Base-by-base conservation (phyloP, 768 basidiomycete genomes). In the Tylopilus plumbeoviolaceoides region DNA sequence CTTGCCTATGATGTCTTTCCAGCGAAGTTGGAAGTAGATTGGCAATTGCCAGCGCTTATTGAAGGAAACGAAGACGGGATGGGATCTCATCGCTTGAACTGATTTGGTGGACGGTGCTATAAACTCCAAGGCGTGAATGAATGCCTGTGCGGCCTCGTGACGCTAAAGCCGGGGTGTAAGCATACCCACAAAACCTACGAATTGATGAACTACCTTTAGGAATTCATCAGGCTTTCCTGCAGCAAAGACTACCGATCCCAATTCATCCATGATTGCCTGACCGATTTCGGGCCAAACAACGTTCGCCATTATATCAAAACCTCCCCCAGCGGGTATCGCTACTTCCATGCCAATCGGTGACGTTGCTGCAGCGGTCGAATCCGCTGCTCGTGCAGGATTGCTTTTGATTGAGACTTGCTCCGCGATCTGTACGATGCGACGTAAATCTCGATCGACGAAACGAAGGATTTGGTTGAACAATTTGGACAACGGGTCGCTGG, bases 1-100 rank as follows among this genome's bases (percentile, higher is more conserved):
- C 46, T 75, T 77, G 1, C 78, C 72, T 0, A 94, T 83, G 47
- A 95, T 89, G 63, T 97, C 95, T 70, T 97, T 97, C 92, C 95
- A 95, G 41, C 95, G 81, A 55, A 99, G 74, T 63, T 99, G 97
- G 68, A 95, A 98, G 66, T 98, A 98, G 9, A 98, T 89, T 1
- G 92, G 90, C 3, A 99, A 78, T 65, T 98, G 97, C 95, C 97
- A 99, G 33, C 93, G 80, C 55, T 81, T 78, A 63, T 88, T 82
- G 64, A 98, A 97, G 1, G 83, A 70, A 21, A 63, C 57, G 66
- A 85, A 95, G 4, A 84, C 74, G 0, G 84, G 80, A 66, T 92
- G 89, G 5, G 73, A 64, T 4, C 91, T 82, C 80, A 98, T 85
- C 3, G 76, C 73, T 54, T 83, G 74, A 9, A 95, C 79, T 3